Base-by-base conservation (phyloP, 179 eudicot genomes). In the Carnegiea gigantea region DNA sequence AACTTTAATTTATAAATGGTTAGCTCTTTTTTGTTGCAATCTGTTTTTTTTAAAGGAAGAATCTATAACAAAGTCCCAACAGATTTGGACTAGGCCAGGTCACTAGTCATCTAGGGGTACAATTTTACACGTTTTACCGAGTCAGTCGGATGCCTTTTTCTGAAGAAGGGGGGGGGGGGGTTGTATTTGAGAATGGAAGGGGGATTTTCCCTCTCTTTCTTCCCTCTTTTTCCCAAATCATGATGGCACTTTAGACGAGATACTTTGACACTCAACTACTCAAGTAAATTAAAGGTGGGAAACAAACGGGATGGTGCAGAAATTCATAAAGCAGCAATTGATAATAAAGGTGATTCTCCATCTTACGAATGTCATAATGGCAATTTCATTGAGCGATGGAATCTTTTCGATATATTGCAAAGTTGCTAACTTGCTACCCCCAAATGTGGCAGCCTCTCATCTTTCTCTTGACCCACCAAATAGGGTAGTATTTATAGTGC, bases 171-270 rank as follows among this genome's bases (percentile, higher is more conserved):
- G 30, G 30, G 30, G 30, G 30, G 30, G 30, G 30, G 30, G 30
- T 38, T 38, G 43, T 3, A 38, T 38, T 38, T 38, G 43, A 6
- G 43, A 38, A 6, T 38, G 43, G 43, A 6, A 38, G 51, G 51
- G 11, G 51, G 51, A 48, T 48, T 48, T 48, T 48, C 13, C 51
- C 2, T 48, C 10, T 48, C 13, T 48, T 48, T 48, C 51, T 8
- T 48, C 13, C 51, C 51, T 48, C 51, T 48, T 8, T 48, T 48
- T 48, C 10, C 51, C 51, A 48, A 48, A 48, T 54, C 21, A 18
- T 57, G 4, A 57, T 57, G 62, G n/a, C 77, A 57, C 82, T 75
- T 83, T 79, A 36, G 75, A 75, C 48, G 68, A 70, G 78, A 64
- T 73, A 5, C 57, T 51, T 51, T 51, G 14, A 3, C 57, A 12